A percentile compares a stretch with the other conserved stretches of the same genome.
Evolutionary conservation across 75 land plant species (phyloP).

Genomic region (Larix kaempferi): DNA sequence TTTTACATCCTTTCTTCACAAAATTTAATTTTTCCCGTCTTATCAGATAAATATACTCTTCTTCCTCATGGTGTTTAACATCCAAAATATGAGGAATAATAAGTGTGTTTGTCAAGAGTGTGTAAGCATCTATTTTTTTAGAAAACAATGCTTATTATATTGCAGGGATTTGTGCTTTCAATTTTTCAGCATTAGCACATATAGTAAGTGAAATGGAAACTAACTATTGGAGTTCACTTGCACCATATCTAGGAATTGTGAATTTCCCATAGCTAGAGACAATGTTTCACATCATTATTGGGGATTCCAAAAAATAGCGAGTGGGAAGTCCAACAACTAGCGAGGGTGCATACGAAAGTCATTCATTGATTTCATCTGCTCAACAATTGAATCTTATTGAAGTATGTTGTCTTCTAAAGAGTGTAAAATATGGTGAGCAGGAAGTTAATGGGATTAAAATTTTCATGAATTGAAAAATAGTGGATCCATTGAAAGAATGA

Average conservation of each 20-base stretch:
- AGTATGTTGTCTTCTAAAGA: constrained; percentile 67
- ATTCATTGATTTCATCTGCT: constrained; percentile 57
- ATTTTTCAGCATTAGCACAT: constrained; percentile 35
- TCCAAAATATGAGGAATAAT: no score
- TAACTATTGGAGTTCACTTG: constrained; percentile 74
- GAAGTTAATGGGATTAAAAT: constrained; percentile 51
- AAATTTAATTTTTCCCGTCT: constrained; percentile 27
- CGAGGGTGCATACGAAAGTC: constrained; percentile 63
- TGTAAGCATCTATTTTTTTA: no score
- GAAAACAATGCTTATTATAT: no score
- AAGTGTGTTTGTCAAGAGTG: no score
- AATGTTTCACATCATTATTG: constrained; percentile 55
- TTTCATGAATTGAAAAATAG: constrained; percentile 63
- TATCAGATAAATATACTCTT: no score
- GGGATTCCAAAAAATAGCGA: constrained; percentile 66
- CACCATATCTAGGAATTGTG: constrained; percentile 75
- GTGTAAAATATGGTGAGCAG: constrained; percentile 54
- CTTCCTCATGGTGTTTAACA: no score
- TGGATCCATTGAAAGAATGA: constrained; percentile 90
- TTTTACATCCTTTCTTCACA: no score
- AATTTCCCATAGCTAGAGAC: constrained; percentile 82
- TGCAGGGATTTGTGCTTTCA: constrained; percentile 50
- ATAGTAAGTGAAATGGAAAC: constrained; percentile 52
- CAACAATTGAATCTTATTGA: constrained; percentile 69
- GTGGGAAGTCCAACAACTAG: constrained; percentile 62